phyloP scores from a whole-genome alignment of 2,329 filamentous ascomycete species.

The Epichloe bromicola region DNA sequence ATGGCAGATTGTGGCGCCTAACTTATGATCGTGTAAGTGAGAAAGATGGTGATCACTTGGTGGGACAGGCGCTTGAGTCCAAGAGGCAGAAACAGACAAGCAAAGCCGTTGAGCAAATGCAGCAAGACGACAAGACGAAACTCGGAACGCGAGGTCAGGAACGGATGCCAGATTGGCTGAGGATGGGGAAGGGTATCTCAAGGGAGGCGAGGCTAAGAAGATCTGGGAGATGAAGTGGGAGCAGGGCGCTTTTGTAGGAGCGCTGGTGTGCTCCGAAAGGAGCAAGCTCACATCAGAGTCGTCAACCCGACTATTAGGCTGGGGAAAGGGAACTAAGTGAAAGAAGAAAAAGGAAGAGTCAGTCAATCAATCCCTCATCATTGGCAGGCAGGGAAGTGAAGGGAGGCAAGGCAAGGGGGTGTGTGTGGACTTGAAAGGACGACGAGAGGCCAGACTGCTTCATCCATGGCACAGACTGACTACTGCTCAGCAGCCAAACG shows the following conservation, averaged over 20 bases:
- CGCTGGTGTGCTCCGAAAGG: not conserved
- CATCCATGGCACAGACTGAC: not conserved
- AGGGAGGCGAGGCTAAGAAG: conserved; percentile 3
- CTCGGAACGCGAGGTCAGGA: not conserved
- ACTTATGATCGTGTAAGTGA: conserved; percentile 1
- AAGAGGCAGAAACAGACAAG: not conserved
- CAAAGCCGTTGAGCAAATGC: not conserved
- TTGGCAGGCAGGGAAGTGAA: conserved; percentile 5
- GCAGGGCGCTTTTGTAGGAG: conserved; percentile 11
- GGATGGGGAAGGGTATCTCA: conserved; percentile 4
- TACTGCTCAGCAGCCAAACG: not conserved
- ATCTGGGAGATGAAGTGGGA: conserved; percentile 6
- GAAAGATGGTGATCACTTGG: not conserved
- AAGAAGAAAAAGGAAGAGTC: not conserved
- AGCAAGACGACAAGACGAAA: not conserved
- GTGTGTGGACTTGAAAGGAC: not conserved
- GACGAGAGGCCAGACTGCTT: not conserved
- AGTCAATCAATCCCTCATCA: conserved; percentile 3
- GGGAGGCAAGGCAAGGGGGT: not conserved
- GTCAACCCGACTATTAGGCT: not conserved
- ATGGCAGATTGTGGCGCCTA: conserved; percentile 9
- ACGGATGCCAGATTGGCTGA: conserved; percentile 4
- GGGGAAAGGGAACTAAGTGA: not conserved
- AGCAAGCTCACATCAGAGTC: not conserved
- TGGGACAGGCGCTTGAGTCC: not conserved